phyloP scores from a whole-genome alignment of 345 rosid species.

The Brassica nigra region DNA sequence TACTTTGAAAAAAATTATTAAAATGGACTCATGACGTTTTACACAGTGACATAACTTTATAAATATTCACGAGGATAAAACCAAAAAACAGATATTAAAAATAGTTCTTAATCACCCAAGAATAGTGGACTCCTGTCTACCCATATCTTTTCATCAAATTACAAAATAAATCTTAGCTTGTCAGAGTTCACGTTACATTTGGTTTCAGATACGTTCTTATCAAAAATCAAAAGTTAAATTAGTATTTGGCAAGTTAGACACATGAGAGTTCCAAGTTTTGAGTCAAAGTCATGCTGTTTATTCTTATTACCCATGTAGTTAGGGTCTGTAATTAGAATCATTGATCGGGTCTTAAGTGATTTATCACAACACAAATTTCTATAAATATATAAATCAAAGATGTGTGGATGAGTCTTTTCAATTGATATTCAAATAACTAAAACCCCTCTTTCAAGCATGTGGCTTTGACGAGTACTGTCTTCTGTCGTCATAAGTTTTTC shows the following conservation, averaged over 20 bases:
- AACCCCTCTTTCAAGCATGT: constrained; percentile 21
- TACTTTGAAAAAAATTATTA: background rate
- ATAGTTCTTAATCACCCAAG: constrained; percentile 12
- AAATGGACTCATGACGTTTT: constrained; percentile 33
- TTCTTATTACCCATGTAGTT: background rate
- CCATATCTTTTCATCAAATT: background rate
- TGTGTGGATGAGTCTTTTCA: constrained; percentile 32
- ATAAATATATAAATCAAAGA: constrained; percentile 10
- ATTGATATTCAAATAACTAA: constrained; percentile 23
- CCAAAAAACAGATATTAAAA: constrained; percentile 7
- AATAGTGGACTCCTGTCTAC: background rate
- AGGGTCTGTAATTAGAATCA: constrained; percentile 15
- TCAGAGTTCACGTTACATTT: constrained; percentile 1
- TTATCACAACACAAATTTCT: constrained; percentile 4
- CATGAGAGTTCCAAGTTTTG: constrained; percentile 5
- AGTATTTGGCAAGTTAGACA: background rate
- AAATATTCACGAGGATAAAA: constrained; percentile 22
- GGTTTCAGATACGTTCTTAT: constrained; percentile 19
- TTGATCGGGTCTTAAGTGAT: constrained; percentile 29
- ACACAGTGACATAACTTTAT: background rate
- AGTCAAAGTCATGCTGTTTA: background rate
- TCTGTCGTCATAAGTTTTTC: constrained; percentile 11
- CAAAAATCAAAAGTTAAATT: background rate
- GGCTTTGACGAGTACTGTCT: constrained; percentile 27
- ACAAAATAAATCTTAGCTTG: background rate